phyloP scores from a whole-genome alignment of 139 green algal species.

The Monoraphidium neglectum region DNA sequence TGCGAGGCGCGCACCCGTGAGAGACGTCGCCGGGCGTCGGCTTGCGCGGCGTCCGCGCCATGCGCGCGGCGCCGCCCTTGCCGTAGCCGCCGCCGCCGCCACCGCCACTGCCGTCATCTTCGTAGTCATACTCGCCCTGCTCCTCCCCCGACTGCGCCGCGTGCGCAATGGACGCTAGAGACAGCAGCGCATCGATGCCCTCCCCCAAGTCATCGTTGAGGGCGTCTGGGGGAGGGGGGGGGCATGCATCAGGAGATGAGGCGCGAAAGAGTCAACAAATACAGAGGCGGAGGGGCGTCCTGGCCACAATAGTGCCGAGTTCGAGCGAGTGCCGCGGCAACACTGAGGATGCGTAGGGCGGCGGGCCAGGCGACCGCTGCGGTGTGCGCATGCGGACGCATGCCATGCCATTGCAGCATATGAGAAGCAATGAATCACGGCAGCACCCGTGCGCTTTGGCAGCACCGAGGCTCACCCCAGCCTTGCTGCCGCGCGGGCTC shows the following conservation, averaged over 20 bases:
- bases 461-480: too few relatives aligned
- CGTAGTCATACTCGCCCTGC: too few relatives aligned
- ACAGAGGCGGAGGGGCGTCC: too few relatives aligned
- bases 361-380: neutral
- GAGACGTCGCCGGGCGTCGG: neutral
- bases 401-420: too few relatives aligned
- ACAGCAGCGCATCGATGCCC: slow-evolving; percentile 72
- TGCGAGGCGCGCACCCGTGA: slow-evolving; percentile 2
- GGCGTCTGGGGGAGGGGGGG: neutral
- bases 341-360: neutral
- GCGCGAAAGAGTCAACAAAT: neutral
- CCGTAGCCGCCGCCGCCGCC: neutral
- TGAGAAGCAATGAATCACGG: too few relatives aligned
- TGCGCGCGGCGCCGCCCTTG: neutral
- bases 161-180: slow-evolving; percentile 57
- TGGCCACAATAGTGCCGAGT: too few relatives aligned
- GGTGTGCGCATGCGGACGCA: neutral
- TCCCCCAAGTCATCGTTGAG: slow-evolving; percentile 53
- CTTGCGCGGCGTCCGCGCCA: neutral
- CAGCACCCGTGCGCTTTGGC: too few relatives aligned
- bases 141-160: slow-evolving; percentile 11
- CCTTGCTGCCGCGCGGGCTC: neutral
- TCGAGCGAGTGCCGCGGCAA: neutral
- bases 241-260: neutral
- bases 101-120: too few relatives aligned